These are phyloP conservation scores for Boletellus deceptivus DNA, from an alignment of 1,284 basidiomycete species.

Conservation along the genomic window DNA sequence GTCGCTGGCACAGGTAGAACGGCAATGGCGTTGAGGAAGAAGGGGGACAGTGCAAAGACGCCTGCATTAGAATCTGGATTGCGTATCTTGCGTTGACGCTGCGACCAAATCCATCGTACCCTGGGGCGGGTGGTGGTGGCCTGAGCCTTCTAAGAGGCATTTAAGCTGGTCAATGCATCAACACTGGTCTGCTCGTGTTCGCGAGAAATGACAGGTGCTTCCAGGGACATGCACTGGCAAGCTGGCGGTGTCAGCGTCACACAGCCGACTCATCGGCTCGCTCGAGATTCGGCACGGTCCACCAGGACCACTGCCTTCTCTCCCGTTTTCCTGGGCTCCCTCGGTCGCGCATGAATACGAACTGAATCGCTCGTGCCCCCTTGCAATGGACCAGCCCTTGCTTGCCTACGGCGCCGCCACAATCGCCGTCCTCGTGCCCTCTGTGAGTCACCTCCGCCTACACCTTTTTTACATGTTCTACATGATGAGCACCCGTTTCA, in stretches of 20 bases:
- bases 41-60: no score
- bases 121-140: no score
- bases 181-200: no score
- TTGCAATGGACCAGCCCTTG: conserved; percentile 28
- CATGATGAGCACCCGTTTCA: conserved; percentile 71
- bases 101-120: no score
- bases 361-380: not conserved
- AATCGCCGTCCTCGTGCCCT: conserved; percentile 23
- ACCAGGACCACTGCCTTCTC: not conserved
- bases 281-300: no score
- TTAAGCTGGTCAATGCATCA: no score
- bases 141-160: no score
- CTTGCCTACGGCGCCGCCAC: conserved; percentile 19
- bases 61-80: no score
- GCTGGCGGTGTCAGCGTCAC: no score
- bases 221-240: no score
- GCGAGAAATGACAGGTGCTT: no score
- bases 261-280: no score
- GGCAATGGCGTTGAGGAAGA: not conserved
- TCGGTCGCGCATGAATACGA: conserved; percentile 12
- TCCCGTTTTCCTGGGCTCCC: not conserved
- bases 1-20: not conserved
- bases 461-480: not conserved
- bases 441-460: conserved; percentile 24
- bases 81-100: not conserved